Evolutionary conservation across 2,329 filamentous ascomycete genomes (phyloP).

Genomic region (Bipolaris cookei): DNA sequence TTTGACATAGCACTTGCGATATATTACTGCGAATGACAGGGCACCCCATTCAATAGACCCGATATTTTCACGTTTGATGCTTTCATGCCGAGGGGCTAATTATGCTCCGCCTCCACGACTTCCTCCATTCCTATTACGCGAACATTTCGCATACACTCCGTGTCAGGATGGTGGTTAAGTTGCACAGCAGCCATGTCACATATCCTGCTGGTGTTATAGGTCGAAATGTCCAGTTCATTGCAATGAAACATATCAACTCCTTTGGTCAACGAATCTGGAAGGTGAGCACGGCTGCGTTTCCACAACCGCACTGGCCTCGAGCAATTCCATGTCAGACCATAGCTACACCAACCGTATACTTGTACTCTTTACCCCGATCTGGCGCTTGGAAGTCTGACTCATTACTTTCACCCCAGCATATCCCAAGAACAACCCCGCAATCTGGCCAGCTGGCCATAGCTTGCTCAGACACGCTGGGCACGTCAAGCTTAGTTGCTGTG

Average conservation of each 20-base stretch:
- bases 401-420: slow-evolving; percentile 2
- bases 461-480: slow-evolving; percentile 12
- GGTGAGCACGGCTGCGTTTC: background rate
- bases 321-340: background rate
- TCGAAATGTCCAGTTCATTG: background rate
- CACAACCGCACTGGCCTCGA: background rate
- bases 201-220: background rate
- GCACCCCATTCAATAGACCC: background rate
- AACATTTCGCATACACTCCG: background rate
- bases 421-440: slow-evolving; percentile 27
- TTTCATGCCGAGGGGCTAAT: slow-evolving; percentile 13
- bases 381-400: background rate
- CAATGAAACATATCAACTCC: too few relatives aligned
- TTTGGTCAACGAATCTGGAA: background rate
- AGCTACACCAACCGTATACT: background rate
- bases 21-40: too few relatives aligned
- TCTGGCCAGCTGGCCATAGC: slow-evolving; percentile 14
- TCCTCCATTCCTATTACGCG: background rate
- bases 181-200: background rate
- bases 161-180: background rate
- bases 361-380: background rate
- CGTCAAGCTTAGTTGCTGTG: background rate
- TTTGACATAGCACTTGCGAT: background rate
- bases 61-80: background rate
- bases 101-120: background rate